A percentile compares a stretch with the other conserved stretches of the same genome.
phyloP scores from a whole-genome alignment of 129 eudicot species.

The Flaveria linearis region DNA sequence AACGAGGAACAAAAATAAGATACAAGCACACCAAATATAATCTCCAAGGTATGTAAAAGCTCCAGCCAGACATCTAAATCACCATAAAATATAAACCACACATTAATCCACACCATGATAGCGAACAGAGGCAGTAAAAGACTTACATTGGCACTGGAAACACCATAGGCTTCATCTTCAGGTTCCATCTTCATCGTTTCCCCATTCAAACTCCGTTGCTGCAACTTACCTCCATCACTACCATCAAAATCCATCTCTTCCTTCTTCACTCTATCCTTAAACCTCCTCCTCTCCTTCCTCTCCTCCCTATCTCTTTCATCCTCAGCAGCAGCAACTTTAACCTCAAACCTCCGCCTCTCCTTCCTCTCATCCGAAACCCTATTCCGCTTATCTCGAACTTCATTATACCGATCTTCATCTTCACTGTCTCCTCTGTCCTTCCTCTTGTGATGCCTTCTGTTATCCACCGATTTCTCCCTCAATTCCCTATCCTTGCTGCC shows the following conservation, averaged over 20 bases:
- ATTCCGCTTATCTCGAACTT: conserved; percentile 54
- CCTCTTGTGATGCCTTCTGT: conserved; percentile 51
- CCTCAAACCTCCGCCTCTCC: conserved; percentile 59
- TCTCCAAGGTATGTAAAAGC: neutral
- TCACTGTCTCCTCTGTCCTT: conserved; percentile 59
- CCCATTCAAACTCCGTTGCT: conserved; percentile 15
- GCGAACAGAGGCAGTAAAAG: neutral
- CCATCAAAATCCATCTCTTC: conserved; percentile 34
- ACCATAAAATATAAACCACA: neutral
- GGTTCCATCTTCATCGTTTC: conserved; percentile 42
- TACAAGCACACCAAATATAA: neutral
- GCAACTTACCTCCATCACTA: conserved; percentile 16
- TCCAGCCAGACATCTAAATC: neutral
- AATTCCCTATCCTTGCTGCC: conserved; percentile 41
- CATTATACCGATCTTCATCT: conserved; percentile 56
- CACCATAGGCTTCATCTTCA: conserved; percentile 37
- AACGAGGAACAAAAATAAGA: neutral
- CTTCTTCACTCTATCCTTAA: conserved; percentile 53
- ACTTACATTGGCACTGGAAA: conserved; percentile 78
- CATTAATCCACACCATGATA: neutral
- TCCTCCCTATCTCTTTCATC: conserved; percentile 36
- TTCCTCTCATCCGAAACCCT: conserved; percentile 76
- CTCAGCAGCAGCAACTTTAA: conserved; percentile 48
- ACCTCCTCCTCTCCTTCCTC: conserved; percentile 59
- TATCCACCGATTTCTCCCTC: conserved; percentile 43